Conservation (phyloP, 345 rosid genomes). For the Salix udensis region DNA sequence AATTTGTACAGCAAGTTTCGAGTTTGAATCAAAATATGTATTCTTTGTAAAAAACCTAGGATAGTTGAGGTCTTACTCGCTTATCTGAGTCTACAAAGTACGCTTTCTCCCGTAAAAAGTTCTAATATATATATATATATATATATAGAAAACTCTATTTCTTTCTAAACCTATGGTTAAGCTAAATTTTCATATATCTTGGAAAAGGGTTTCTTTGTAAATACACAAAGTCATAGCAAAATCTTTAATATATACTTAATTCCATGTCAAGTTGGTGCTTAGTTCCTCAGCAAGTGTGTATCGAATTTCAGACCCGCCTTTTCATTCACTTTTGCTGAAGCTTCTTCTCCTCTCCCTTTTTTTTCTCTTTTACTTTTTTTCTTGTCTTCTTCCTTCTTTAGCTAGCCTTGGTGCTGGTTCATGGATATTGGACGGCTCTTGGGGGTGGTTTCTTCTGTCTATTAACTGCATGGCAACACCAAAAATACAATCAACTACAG, state of each 20-base stretch:
- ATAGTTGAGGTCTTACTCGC: no score
- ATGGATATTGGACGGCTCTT: slow-evolving; percentile 94
- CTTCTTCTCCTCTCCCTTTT: slow-evolving; percentile 26
- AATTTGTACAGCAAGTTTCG: no score
- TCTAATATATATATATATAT: no score
- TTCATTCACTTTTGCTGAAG: slow-evolving; percentile 43
- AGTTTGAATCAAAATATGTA: rapidly evolving
- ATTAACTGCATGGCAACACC: slow-evolving; percentile 76
- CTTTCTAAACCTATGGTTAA: background rate
- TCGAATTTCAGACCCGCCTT: slow-evolving; percentile 51
- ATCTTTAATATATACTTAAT: slow-evolving; percentile 15
- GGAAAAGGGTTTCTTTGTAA: slow-evolving; percentile 39
- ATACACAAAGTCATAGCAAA: slow-evolving; percentile 16
- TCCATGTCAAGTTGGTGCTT: slow-evolving; percentile 28
- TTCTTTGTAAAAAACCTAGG: no score
- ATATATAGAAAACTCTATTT: background rate
- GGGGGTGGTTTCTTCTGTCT: slow-evolving; percentile 68
- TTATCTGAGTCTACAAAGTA: rapidly evolving
- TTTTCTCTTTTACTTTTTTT: background rate
- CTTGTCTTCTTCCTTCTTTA: slow-evolving; percentile 13
- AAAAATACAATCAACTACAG: slow-evolving; percentile 22
- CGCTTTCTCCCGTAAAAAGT: no score
- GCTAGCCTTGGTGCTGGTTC: slow-evolving; percentile 60
- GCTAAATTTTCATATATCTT: background rate
- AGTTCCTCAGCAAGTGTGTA: slow-evolving; percentile 46